Evolutionary conservation across 495 filamentous ascomycete genomes (phyloP).

Genomic region (Collariella sp.): DNA sequence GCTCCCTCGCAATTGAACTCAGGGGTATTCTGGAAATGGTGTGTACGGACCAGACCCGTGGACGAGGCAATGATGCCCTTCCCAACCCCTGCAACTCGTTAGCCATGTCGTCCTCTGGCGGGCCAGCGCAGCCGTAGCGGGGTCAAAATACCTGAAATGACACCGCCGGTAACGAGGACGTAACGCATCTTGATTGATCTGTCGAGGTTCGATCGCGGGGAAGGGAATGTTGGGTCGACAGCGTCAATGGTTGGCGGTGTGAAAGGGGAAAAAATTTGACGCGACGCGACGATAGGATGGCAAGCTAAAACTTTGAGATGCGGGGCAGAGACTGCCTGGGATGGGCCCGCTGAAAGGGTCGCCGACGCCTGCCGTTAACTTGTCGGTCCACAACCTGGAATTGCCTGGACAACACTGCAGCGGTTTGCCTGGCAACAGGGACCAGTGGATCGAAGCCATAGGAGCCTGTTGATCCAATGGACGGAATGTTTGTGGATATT

Average conservation of each 20-base stretch:
- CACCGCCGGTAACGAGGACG: conserved; percentile 19
- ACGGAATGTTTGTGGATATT: too few species aligned
- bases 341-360: background rate
- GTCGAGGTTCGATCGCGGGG: conserved; percentile 1
- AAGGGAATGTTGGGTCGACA: background rate
- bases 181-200: conserved; percentile 15
- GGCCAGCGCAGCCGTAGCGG: background rate
- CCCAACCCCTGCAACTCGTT: conserved; percentile 15
- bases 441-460: too few species aligned
- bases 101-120: background rate
- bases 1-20: background rate
- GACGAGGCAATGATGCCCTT: conserved; percentile 29
- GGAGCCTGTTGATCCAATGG: too few species aligned
- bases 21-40: background rate
- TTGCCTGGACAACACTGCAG: background rate
- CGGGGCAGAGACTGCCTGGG: conserved; percentile 6
- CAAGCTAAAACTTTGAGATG: conserved; percentile 1
- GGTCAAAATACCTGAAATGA: conserved; percentile 15
- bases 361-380: background rate
- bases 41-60: conserved; percentile 15
- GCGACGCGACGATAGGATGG: conserved; percentile 5
- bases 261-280: conserved; percentile 10
- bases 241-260: conserved; percentile 6
- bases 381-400: background rate
- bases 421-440: too few species aligned